These are phyloP conservation scores for Puccinia brachypodii DNA, from an alignment of 1,284 basidiomycete species.

Conservation along the genomic window DNA sequence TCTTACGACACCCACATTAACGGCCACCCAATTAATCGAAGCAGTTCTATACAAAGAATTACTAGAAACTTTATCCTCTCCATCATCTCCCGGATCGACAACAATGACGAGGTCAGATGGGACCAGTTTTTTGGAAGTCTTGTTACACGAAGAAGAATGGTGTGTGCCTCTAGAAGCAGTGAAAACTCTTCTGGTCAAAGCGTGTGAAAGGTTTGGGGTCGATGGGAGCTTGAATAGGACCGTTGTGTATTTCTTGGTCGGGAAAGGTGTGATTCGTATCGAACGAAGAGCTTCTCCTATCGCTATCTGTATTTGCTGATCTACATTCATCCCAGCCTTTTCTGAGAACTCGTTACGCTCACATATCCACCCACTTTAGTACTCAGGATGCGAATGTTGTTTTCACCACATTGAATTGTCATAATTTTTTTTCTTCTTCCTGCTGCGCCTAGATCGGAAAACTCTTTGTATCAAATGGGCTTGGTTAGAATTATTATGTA, in stretches of 20 bases:
- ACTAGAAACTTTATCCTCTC: conserved; percentile 10
- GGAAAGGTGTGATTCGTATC: conserved; percentile 37
- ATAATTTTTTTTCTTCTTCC: no score
- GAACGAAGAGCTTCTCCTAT: conserved; percentile 41
- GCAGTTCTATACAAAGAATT: conserved; percentile 36
- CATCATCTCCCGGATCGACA: not conserved
- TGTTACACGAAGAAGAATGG: conserved; percentile 33
- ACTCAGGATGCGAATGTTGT: no score
- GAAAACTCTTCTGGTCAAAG: conserved; percentile 7
- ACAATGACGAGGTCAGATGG: no score
- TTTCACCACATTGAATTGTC: no score
- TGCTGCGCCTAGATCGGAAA: no score
- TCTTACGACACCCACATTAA: not conserved
- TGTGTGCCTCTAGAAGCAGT: conserved; percentile 33
- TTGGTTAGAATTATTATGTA: no score
- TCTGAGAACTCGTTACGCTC: no score
- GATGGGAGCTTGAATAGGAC: conserved; percentile 29
- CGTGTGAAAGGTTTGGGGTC: conserved; percentile 1
- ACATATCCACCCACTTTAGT: no score
- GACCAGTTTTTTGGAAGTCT: not conserved
- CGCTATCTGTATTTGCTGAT: conserved; percentile 44
- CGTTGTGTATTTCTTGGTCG: conserved; percentile 46
- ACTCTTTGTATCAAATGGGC: no score
- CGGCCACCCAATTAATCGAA: conserved; percentile 47
- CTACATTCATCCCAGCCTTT: no score